A percentile compares a stretch with the other conserved stretches of the same genome.
Conservation (phyloP, 2,329 filamentous ascomycete species). For the Tolypocladium paradoxum region DNA sequence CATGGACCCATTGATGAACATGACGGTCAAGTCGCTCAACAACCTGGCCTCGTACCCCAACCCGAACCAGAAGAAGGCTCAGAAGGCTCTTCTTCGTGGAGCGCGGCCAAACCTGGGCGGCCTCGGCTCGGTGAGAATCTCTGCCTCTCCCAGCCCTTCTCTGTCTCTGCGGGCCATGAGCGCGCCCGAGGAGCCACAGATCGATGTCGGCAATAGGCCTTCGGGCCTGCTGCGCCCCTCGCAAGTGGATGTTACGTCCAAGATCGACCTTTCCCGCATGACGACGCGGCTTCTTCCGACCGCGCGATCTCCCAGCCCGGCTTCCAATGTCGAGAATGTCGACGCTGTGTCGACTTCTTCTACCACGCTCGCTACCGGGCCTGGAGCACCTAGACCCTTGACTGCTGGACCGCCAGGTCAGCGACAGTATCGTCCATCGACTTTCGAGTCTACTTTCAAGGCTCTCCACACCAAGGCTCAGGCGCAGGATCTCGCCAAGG, state of each 20-base stretch:
- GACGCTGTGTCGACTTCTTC: neutral
- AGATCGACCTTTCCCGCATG: neutral
- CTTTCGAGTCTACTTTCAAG: constrained; percentile 27
- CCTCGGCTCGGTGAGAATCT: neutral
- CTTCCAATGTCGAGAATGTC: neutral
- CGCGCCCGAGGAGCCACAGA: neutral
- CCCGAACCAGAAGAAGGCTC: constrained; percentile 40
- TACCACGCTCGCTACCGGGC: constrained; percentile 17
- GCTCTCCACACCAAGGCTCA: constrained; percentile 16
- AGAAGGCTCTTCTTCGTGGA: constrained; percentile 30
- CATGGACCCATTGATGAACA: constrained; percentile 23
- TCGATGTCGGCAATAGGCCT: neutral
- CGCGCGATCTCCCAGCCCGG: neutral
- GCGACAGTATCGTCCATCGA: constrained; percentile 35
- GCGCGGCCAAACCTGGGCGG: constrained; percentile 11
- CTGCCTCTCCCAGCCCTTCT: neutral
- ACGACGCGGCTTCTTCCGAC: neutral
- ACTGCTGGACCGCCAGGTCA: constrained; percentile 45
- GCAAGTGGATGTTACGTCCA: constrained; percentile 3
- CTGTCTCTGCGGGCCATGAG: neutral
- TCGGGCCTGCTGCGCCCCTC: constrained; percentile 3
- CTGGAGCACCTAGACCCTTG: constrained; percentile 37
- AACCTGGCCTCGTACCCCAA: constrained; percentile 47
- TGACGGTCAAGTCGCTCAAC: constrained; percentile 36
- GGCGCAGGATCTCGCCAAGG: constrained; percentile 11